A percentile compares a stretch with the other conserved stretches of the same genome.
phyloP scores from a whole-genome alignment of 2,329 filamentous ascomycete species.

The Rasamsonia emersonii region DNA sequence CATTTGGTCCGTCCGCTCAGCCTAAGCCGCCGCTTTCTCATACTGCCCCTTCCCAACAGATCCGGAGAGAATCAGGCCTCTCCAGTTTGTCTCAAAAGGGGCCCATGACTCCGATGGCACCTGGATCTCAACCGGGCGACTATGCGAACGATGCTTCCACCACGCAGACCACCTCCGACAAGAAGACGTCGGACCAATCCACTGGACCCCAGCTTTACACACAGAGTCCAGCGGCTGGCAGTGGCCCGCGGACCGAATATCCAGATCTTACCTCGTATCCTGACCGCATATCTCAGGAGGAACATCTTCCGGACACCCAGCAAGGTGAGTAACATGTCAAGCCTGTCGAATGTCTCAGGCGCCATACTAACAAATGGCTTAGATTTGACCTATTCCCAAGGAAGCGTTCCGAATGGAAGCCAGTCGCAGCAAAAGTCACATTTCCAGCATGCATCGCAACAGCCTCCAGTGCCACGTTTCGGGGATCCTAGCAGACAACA shows the following conservation, averaged over 20 bases:
- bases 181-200: constrained; percentile 68
- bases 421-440: constrained; percentile 29
- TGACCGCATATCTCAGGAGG: constrained; percentile 46
- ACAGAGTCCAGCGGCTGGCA: constrained; percentile 45
- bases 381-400: constrained; percentile 22
- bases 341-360: constrained; percentile 17
- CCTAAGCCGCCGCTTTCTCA: constrained; percentile 38
- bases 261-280: constrained; percentile 46
- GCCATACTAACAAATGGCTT: constrained; percentile 16
- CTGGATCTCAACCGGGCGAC: constrained; percentile 51
- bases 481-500: constrained; percentile 22
- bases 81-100: constrained; percentile 41
- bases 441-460: constrained; percentile 10
- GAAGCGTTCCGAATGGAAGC: constrained; percentile 22
- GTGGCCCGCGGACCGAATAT: constrained; percentile 36
- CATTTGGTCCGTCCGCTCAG: constrained; percentile 44
- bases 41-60: constrained; percentile 39
- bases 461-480: constrained; percentile 34
- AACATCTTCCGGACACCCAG: constrained; percentile 58
- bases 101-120: constrained; percentile 50
- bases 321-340: constrained; percentile 34
- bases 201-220: constrained; percentile 61
- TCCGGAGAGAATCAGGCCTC: constrained; percentile 37
- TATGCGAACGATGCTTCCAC: constrained; percentile 83
- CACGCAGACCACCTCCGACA: constrained; percentile 72